Evolutionary conservation across 345 rosid species (phyloP), one percentile per base, ranked within the genome.

Genomic region (Chamaenerion angustifolium): DNA sequence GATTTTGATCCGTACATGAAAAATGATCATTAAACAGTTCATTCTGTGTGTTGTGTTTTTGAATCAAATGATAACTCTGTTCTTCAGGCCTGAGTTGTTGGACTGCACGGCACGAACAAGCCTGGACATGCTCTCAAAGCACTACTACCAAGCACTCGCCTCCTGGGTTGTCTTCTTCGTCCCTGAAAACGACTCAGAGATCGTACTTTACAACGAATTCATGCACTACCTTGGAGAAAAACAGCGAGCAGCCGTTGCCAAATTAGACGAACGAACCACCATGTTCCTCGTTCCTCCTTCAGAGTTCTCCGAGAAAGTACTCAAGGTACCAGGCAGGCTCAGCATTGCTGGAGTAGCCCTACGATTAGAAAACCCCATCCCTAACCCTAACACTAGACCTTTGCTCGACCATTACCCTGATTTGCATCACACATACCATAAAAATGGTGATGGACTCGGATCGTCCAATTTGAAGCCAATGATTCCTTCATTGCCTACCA

Each of bases 81-180:
- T 31, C 37, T 76, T 51, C 82, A 86, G 98, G 80, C 98, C 98
- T 31, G 90, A 81, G 65, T 78, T 79, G 64, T 67, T 90, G 58
- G 94, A 90, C 71, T 90, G 96, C 75, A 90, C 98, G 3, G 98
- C 98, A 42, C 80, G 96, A 66, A 90, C 98, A 49, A 81, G 92
- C 56, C 69, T 90, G 43, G 98, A 83, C 69, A 86, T 86, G 95
- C 83, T 90, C 55, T 82, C 92, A 13, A 90, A 86, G 70, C 96
- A 90, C 69, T 90, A 86, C 54, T 83, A 86, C 62, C 96, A 86
- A 71, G 95, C 98, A 49, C 69, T 95, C n/a, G 60, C 77, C 61
- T 80, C 86, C 52, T 90, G 92, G 94, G 94, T 86, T 41, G 80
- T 90, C 63, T 90, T 90, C 77, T 90, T 90, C 55, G 94, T 82